Conservation (phyloP, 1,284 basidiomycete species). For the Coniophora puteana region DNA sequence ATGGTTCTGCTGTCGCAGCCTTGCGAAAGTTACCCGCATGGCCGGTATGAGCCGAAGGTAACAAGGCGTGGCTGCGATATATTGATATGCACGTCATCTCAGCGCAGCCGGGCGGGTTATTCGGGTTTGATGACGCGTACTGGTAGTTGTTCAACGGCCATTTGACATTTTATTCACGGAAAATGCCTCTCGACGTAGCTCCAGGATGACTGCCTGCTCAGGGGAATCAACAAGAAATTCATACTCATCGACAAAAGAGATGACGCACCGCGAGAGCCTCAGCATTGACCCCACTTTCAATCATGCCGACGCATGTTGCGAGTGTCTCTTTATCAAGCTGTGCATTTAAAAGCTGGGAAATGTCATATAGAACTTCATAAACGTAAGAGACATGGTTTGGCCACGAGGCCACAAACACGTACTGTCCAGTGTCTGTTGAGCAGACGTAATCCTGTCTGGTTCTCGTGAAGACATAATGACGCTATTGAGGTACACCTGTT, state of each 20-base stretch:
- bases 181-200: conserved; percentile 63
- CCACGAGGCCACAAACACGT: conserved; percentile 26
- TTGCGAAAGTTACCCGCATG: no score
- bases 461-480: conserved; percentile 53
- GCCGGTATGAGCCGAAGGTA: no score
- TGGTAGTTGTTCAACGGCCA: conserved; percentile 16
- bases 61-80: no score
- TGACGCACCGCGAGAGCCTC: conserved; percentile 77
- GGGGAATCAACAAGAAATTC: conserved; percentile 1
- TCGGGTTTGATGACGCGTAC: no score
- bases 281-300: conserved; percentile 82
- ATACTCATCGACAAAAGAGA: background rate
- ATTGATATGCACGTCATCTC: no score
- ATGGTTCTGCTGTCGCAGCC: no score
- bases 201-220: conserved; percentile 72
- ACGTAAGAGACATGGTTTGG: conserved; percentile 7
- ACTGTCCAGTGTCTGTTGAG: conserved; percentile 80
- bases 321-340: conserved; percentile 80
- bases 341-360: conserved; percentile 81
- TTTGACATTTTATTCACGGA: conserved; percentile 27
- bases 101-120: no score
- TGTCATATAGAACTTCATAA: conserved; percentile 69
- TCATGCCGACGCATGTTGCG: conserved; percentile 78
- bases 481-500: no score
- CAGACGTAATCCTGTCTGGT: conserved; percentile 63